Evolutionary conservation across 495 filamentous ascomycete genomes (phyloP), one percentile per base, ranked within the genome.

Genomic region (Daldinia childiae): DNA sequence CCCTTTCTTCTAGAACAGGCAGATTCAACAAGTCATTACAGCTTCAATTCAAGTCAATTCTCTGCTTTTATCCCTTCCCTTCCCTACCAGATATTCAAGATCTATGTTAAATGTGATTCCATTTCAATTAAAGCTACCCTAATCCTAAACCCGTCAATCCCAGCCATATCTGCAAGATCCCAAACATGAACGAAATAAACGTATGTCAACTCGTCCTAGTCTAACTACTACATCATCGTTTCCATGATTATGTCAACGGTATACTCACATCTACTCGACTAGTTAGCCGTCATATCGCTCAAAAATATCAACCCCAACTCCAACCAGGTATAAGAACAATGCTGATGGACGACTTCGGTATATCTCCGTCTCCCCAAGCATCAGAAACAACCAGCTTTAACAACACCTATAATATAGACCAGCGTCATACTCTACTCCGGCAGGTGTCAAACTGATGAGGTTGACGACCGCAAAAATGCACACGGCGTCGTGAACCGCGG

Each of bases 241-340:
- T 48, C 43, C 19, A 48, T 48, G 8, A 24, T 48, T 26, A 15
- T 50, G 38, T 38, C 26, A 30, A 41, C 19, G 24, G 48, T 50
- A 67, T 54, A 61, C 54, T 67, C 48, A 43, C 12, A 39, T 41
- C 19, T 9, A 24, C 6, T 52, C 55, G 50, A 52, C 51, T 27
- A 27, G 60, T 39, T 32, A 43, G 48, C 26, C 41, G 19, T 65
- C 61, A 56, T 21, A 66, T 50, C 4, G 29, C 62, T 39, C 30
- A 34, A n/a, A 57, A 65, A 73, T 54, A 66, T 41, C 8, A 69
- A 51, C 30, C 56, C 61, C 32, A 66, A 69, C 52, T 64, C 64
- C 64, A 15, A 30, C 32, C 58, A 58, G 51, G 48, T 17, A 66
- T 30, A 58, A 36, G 58, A 48, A 62, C 27, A 21, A 66, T 66